phyloP scores from a whole-genome alignment of 2,329 filamentous ascomycete genomes.

The Trichocomaceae sp. region DNA sequence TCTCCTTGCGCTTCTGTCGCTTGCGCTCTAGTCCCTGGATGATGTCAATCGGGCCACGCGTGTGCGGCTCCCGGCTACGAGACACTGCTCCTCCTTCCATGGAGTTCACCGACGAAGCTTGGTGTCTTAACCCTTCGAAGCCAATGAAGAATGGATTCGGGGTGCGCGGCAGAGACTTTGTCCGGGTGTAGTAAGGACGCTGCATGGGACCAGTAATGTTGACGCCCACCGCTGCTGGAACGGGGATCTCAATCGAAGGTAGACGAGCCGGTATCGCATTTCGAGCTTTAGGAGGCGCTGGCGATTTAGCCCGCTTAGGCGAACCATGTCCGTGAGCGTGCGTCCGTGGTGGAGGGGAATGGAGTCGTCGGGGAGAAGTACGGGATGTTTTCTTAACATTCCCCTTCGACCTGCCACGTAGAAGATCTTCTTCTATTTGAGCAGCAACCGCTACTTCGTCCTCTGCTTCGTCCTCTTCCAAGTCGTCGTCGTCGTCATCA shows the following conservation, averaged over 20 bases:
- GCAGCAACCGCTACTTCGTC: conserved; percentile 50
- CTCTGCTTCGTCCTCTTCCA: conserved; percentile 48
- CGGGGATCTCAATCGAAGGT: conserved; percentile 34
- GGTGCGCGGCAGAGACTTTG: conserved; percentile 79
- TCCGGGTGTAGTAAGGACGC: conserved; percentile 64
- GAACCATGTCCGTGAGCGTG: conserved; percentile 56
- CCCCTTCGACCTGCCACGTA: conserved; percentile 37
- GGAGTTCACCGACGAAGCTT: conserved; percentile 30
- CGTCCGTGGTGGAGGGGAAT: conserved; percentile 49
- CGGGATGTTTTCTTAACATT: conserved; percentile 48
- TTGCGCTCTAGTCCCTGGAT: conserved; percentile 95
- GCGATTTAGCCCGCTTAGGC: conserved; percentile 64
- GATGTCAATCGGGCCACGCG: conserved; percentile 93
- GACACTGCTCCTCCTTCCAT: conserved; percentile 29
- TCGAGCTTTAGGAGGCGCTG: conserved; percentile 57
- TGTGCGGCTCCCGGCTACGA: conserved; percentile 52
- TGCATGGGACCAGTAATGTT: conserved; percentile 51
- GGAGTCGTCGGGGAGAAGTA: conserved; percentile 56
- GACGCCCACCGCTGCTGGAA: conserved; percentile 45
- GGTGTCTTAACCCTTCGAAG: conserved; percentile 25
- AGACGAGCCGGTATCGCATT: conserved; percentile 41
- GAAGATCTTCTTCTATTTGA: conserved; percentile 12
- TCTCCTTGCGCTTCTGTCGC: conserved; percentile 85
- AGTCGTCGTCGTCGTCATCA: conserved; percentile 63
- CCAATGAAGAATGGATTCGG: conserved; percentile 60